These are phyloP conservation scores for Agaricus sinodeliciosus DNA, from an alignment of 768 basidiomycete species.

Conservation along the genomic window DNA sequence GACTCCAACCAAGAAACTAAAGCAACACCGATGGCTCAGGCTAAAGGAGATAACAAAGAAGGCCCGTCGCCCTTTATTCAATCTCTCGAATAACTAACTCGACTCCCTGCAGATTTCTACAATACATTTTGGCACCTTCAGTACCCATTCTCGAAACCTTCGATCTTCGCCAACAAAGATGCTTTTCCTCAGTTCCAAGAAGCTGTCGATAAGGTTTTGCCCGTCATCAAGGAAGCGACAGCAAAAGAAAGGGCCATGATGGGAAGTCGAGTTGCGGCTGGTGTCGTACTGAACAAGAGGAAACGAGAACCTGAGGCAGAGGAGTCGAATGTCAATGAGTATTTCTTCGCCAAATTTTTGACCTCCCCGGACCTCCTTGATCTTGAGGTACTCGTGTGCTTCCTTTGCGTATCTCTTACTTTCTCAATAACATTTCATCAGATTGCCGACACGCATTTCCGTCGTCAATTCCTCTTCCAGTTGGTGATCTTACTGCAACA, in stretches of 20 bases:
- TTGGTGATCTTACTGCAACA: constrained; percentile 72
- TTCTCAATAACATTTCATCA: constrained; percentile 19
- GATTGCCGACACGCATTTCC: constrained; percentile 89
- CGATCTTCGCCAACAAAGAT: constrained; percentile 50
- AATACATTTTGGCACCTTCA: constrained; percentile 89
- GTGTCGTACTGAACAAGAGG: constrained; percentile 42
- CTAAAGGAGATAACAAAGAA: constrained; percentile 47
- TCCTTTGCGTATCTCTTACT: neutral
- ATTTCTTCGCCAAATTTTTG: constrained; percentile 92
- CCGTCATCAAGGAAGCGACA: constrained; percentile 79
- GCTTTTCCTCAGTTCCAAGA: constrained; percentile 63
- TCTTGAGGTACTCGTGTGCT: constrained; percentile 57
- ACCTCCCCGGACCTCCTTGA: constrained; percentile 84
- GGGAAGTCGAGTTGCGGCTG: constrained; percentile 54
- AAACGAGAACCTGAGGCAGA: constrained; percentile 59
- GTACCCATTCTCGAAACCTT: constrained; percentile 75
- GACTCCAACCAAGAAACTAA: constrained; percentile 39
- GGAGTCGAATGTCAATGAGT: constrained; percentile 55
- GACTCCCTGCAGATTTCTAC: constrained; percentile 59
- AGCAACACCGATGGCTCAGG: constrained; percentile 14
- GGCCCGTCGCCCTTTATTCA: constrained; percentile 27
- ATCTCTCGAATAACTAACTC: neutral
- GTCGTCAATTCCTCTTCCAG: constrained; percentile 89
- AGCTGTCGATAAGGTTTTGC: constrained; percentile 65
- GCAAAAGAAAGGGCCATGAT: constrained; percentile 85